Percentiles rank a stretch among this genome's conserved stretches.
These are phyloP conservation scores for Alternaria incomplexa DNA, from an alignment of 2,329 filamentous ascomycete genomes.

Conservation along the genomic window DNA sequence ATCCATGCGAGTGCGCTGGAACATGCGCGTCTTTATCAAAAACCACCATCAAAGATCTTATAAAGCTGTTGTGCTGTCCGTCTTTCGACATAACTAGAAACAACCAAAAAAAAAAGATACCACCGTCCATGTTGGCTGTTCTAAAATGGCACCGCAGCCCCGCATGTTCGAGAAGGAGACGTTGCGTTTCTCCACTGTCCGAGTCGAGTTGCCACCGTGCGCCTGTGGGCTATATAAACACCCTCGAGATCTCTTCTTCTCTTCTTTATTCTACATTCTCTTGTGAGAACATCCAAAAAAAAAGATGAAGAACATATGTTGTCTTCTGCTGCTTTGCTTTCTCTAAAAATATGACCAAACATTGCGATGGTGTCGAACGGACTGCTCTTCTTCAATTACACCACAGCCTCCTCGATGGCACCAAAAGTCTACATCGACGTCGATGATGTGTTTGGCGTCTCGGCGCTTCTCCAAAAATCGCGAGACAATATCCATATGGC, in stretches of 20 bases:
- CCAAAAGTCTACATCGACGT: too few species aligned
- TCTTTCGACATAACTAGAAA: neutral
- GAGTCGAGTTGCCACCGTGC: neutral
- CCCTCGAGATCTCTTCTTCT: neutral
- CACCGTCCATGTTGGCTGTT: neutral
- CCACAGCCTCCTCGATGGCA: too few species aligned
- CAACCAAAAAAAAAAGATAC: neutral
- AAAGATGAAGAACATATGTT: too few species aligned
- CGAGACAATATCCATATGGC: neutral
- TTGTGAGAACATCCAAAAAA: too few species aligned
- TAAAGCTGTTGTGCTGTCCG: too few species aligned
- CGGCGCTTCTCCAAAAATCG: neutral
- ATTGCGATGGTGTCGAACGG: too few species aligned
- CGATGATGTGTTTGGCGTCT: too few species aligned
- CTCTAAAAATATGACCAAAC: too few species aligned
- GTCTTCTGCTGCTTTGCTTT: neutral
- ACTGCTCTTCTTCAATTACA: too few species aligned
- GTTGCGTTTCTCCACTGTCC: neutral
- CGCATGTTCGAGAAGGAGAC: neutral
- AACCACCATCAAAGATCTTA: too few species aligned
- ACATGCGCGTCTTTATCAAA: too few species aligned
- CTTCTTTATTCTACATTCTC: neutral
- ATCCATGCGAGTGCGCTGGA: too few species aligned
- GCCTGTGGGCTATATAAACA: neutral
- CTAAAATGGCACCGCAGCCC: neutral